phyloP scores from a whole-genome alignment of 306 rosid species.

The Quercus suber region DNA sequence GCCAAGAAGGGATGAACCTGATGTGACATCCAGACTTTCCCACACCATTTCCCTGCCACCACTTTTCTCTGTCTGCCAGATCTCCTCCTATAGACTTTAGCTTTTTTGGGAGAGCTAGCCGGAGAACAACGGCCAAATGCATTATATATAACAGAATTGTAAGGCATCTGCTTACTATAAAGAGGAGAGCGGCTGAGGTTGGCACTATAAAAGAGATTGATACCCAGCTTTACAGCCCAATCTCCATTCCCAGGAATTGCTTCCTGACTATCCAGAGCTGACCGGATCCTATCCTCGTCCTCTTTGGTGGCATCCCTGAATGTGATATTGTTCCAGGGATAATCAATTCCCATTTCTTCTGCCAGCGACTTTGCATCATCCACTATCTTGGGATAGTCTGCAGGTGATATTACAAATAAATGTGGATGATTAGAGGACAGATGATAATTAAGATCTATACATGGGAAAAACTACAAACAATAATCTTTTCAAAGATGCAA shows the following conservation, averaged over 20 bases:
- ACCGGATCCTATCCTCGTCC: constrained; percentile 78
- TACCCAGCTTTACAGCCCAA: constrained; percentile 97
- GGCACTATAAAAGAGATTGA: constrained; percentile 97
- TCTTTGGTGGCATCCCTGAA: constrained; percentile 67
- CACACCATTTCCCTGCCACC: constrained; percentile 98
- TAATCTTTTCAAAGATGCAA: constrained; percentile 5
- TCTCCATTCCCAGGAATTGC: constrained; percentile 85
- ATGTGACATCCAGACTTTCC: constrained; percentile 96
- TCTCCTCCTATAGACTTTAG: constrained; percentile 71
- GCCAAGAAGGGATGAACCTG: constrained; percentile 88
- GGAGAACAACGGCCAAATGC: constrained; percentile 85
- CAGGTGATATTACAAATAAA: constrained; percentile 19
- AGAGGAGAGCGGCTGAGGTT: constrained; percentile 88
- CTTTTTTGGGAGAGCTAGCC: constrained; percentile 47
- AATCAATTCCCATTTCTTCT: constrained; percentile 65
- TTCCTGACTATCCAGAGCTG: constrained; percentile 89
- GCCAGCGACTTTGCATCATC: constrained; percentile 71
- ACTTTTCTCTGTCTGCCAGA: constrained; percentile 65
- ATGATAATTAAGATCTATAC: constrained; percentile 10
- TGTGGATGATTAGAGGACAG: constrained; percentile 16
- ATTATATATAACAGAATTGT: constrained; percentile 83
- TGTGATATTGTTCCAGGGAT: constrained; percentile 53
- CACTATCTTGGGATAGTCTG: constrained; percentile 95
- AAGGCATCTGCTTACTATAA: constrained; percentile 98
- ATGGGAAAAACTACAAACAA: constrained; percentile 8